Evolutionary conservation across 1,284 basidiomycete genomes (phyloP).

Genomic region (Abortiporus biennis): DNA sequence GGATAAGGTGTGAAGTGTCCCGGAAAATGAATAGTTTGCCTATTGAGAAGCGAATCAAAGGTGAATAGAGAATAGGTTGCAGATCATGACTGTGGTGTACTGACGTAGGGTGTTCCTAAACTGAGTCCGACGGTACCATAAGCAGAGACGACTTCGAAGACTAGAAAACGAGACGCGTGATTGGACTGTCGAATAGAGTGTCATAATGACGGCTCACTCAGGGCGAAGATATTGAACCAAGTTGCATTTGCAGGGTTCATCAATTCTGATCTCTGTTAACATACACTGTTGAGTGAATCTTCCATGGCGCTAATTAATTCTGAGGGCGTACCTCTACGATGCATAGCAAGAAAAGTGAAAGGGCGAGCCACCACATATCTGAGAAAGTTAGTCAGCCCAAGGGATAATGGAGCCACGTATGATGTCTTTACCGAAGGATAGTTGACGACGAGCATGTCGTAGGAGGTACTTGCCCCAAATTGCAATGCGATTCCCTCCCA

Average conservation of each 20-base stretch:
- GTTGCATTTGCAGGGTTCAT: conserved; percentile 37
- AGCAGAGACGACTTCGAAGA: conserved; percentile 86
- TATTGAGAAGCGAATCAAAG: conserved; percentile 23
- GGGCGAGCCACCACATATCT: conserved; percentile 89
- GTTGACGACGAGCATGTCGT: conserved; percentile 80
- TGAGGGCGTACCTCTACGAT: conserved; percentile 65
- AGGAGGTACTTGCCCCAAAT: conserved; percentile 77
- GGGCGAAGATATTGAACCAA: conserved; percentile 80
- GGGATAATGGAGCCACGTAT: too few relatives aligned
- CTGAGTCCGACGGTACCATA: conserved; percentile 90
- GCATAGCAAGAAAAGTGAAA: conserved; percentile 78
- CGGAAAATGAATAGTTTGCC: conserved; percentile 78
- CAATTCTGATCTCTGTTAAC: conserved; percentile 27
- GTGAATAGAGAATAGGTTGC: neutral
- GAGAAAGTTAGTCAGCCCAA: too few relatives aligned
- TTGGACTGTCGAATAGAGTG: neutral
- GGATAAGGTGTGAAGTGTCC: conserved; percentile 73
- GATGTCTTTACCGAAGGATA: conserved; percentile 66
- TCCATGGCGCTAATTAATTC: neutral
- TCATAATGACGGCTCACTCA: conserved; percentile 40
- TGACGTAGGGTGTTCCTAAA: conserved; percentile 56
- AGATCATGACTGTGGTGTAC: conserved; percentile 17
- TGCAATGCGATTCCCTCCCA: conserved; percentile 41
- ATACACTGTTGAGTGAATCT: neutral
- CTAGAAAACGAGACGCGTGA: conserved; percentile 29